Base-by-base conservation (phyloP, 768 basidiomycete genomes). In the Sistotremastrum suecicum region DNA sequence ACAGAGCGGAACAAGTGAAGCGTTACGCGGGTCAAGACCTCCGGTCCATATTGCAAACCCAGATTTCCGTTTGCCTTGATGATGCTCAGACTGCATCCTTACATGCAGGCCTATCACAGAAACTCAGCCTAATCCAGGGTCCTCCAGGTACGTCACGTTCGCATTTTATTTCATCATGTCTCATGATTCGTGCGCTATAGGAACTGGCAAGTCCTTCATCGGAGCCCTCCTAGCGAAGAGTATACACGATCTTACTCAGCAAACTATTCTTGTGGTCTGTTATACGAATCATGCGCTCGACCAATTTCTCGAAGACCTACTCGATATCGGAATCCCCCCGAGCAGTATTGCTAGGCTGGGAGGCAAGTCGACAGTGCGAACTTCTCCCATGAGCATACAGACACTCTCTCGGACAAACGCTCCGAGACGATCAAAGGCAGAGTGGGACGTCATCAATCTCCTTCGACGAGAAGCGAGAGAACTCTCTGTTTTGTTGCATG, bases 201-300 rank as follows among this genome's bases (percentile, higher is more conserved):
- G 81, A 1, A 84, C 81, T 0, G 82, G 81, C 1, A 84, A 84
- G 47, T 81, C 79, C 0, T 81, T 81, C 54, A 75, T 83, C 28
- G 81, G 82, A 0, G 77, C 78, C 0, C 63, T 83, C 1, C 59
- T 83, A 0, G 78, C 78, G 0, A 83, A 81, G 51, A 61, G 70
- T 3, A 58, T 81, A 3, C 69, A 80, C 41, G 67, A 74, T 9
- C 58, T 59, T 44, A 71, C 72, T 0, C 11, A 52, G 0, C 63
- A 67, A 43, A 74, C 56, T 0, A 80, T 84, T 28, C 69, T 83
- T 3, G 78, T 83, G 1, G 75, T 80, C 11, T 82, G 80, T 51
- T 83, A 74, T 50, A 84, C 81, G 1, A 84, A 84, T 47, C 82
- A 84, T 39, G 81, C 82, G 0, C 68, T 84, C 0, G 81, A 83